Base-by-base conservation (phyloP, 2,329 filamentous ascomycete genomes). In the Colletotrichum neosansevieriae region DNA sequence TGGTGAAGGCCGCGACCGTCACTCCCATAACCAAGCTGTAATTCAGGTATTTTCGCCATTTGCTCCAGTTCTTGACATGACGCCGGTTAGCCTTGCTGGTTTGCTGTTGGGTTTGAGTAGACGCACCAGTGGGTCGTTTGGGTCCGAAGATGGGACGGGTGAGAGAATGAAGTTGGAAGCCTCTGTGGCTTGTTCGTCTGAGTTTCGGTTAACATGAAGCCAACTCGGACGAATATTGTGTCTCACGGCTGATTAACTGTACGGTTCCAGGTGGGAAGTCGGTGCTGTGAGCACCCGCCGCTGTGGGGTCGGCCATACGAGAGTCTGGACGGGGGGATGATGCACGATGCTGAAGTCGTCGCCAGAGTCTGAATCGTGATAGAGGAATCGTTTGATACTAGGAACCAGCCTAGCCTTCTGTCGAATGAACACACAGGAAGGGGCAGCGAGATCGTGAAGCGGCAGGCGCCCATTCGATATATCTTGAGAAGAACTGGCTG, bases 71-170 rank as follows among this genome's bases (percentile, higher is more conserved):
- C 77, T 78, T 44, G 4, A 19, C 51, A 54, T 38, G 10, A 10
- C 24, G 2, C 29, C 29, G 6, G 29, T 9, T 9, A 29, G 29
- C 6, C 6, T 29, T 29, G 29, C 29, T 29, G 6, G 24, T 54
- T 54, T 40, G 9, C 6, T 5, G 7, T 12, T 5, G 11, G 13
- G n/a, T 12, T 45, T 21, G 12, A 42, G 6, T 13, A 49, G 32
- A 34, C 74, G 47, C 32, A 78, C 77, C 24, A 78, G 61, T 1
- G 77, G 77, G 9, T 78, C 76, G 47, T 78, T 78, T 5, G 76
- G 76, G 2, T 78, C 73, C 36, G 66, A 66, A 15, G 69, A 57
- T 40, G 69, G 69, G 7, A 34, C 40, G 10, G 69, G 69, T 2
- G 69, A 69, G 5, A 69, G 56, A n/a, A 66, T 42, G 17, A 69